phyloP scores from a whole-genome alignment of 495 filamentous ascomycete genomes.

The Daldinia grandis region DNA sequence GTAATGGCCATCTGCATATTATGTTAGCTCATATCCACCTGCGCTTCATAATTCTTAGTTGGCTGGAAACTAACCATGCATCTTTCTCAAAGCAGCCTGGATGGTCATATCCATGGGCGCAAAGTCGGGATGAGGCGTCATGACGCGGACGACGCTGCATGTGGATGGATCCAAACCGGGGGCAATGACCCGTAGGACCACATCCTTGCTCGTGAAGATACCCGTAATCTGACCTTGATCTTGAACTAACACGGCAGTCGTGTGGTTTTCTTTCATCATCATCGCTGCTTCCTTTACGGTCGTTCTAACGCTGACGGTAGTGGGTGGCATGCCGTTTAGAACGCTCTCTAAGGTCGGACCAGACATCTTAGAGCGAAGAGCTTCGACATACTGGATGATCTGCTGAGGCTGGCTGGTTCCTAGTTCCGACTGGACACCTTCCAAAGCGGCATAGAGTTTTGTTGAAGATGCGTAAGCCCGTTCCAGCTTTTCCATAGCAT shows the following conservation, averaged over 20 bases:
- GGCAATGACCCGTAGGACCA: slow-evolving; percentile 96
- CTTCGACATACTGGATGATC: slow-evolving; percentile 98
- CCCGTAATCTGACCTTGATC: slow-evolving; percentile 97
- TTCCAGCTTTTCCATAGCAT: slow-evolving; percentile 99
- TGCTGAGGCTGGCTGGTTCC: slow-evolving; percentile 97
- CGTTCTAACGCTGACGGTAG: slow-evolving; percentile 93
- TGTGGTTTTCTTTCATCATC: slow-evolving; percentile 98
- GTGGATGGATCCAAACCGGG: slow-evolving; percentile 93
- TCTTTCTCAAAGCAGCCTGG: slow-evolving; percentile 95
- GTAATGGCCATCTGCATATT: slow-evolving; percentile 85
- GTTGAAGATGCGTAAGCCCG: slow-evolving; percentile 95
- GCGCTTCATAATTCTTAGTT: not conserved
- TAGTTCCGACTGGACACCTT: slow-evolving; percentile 98
- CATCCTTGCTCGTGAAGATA: slow-evolving; percentile 99
- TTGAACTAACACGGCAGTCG: slow-evolving; percentile 94
- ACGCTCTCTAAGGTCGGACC: slow-evolving; percentile 96
- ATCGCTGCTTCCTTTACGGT: slow-evolving; percentile 94
- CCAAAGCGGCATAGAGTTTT: slow-evolving; percentile 95
- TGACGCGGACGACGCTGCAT: slow-evolving; percentile 96
- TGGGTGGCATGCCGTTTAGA: slow-evolving; percentile 87
- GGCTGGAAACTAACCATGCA: slow-evolving; percentile 78
- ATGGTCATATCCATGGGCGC: slow-evolving; percentile 99
- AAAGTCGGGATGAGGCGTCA: slow-evolving; percentile 99
- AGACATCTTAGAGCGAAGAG: slow-evolving; percentile 94
- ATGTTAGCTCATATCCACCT: slow-evolving; percentile 24